These are phyloP conservation scores for Leptomonas seymouri DNA, from an alignment of 208 protist species.

Conservation along the genomic window DNA sequence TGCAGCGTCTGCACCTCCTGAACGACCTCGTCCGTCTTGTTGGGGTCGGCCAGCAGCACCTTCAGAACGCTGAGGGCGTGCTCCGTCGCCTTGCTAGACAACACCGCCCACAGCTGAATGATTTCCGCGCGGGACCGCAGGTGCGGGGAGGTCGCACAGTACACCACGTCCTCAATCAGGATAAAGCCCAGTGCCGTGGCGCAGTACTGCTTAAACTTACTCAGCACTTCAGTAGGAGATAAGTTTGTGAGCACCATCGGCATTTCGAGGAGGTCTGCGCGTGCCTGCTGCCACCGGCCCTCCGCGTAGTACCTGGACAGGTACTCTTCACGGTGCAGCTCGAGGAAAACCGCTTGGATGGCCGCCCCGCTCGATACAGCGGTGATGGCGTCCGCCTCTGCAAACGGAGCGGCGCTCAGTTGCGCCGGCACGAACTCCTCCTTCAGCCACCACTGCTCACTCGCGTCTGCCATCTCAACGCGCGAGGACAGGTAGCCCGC, in stretches of 20 bases:
- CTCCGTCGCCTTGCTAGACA: conserved; percentile 52
- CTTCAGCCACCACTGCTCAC: conserved; percentile 76
- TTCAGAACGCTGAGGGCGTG: conserved; percentile 49
- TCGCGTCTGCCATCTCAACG: conserved; percentile 44
- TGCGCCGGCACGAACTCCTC: conserved; percentile 53
- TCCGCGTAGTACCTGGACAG: conserved; percentile 77
- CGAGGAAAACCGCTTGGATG: conserved; percentile 81
- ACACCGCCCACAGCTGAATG: conserved; percentile 74
- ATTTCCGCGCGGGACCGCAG: conserved; percentile 78
- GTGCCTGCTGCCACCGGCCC: conserved; percentile 69
- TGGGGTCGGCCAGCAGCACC: conserved; percentile 54
- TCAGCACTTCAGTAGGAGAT: conserved; percentile 41
- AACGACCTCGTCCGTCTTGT: conserved; percentile 64
- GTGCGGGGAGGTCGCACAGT: conserved; percentile 79
- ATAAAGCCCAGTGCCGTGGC: conserved; percentile 80
- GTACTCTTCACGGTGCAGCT: conserved; percentile 79
- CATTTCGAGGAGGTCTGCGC: conserved; percentile 61
- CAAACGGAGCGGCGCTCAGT: conserved; percentile 60
- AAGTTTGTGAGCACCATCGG: conserved; percentile 39
- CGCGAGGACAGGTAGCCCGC: conserved; percentile 52
- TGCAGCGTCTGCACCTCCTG: conserved; percentile 67
- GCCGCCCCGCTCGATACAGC: conserved; percentile 69
- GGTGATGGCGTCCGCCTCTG: conserved; percentile 47
- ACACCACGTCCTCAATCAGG: conserved; percentile 85
- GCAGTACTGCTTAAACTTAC: conserved; percentile 64